Base-by-base conservation (phyloP, 345 rosid species). In the Populus alba region DNA sequence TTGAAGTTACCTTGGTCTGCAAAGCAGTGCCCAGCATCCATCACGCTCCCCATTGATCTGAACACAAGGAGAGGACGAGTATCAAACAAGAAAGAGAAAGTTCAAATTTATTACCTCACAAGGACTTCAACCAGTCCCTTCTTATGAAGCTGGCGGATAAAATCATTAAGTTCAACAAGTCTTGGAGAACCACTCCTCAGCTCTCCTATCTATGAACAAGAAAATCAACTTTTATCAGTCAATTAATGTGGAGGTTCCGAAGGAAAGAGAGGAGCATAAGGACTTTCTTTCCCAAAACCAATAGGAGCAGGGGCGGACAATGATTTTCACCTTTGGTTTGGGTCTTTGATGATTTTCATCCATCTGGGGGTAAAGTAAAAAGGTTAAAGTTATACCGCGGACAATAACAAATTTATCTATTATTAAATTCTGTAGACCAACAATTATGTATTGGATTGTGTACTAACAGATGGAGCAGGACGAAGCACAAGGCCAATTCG, bases 1-100 rank as follows among this genome's bases (percentile, higher is more conserved):
- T 91, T 69, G 99, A 97, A 39, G 97, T 92, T 71, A 96, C 95
- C 86, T 96, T 90, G 62, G 99, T 92, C 99, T 96, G 92, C 87
- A 87, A 73, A 73, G 20, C 25, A 78, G 41, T 13, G 59, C 62
- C 38, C 57, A n/a, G 29, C 39, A 31, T 18, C 39, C 22, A 37
- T 68, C 73, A 75, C 61, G 27, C 51, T 29, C 55, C 39, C 11
- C 45, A 7, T 35, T 35, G 16, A 33, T 15, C 16, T 3, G n/a
- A 65, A 66, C 18, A 66, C 5, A 59, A 35, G 59, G 38, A 59
- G 47, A 61, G 31, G 3, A 23, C 3, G 25, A n/a, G 23, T 8
- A 17, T 29, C 3, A 29, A 38, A 41, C 17, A 31, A 18, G 49
- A 11, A 62, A 71, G 31, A 18, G 84, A 23, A 6, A 18, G 22